Conservation (phyloP, 192 early-diverging fungal species). For the Powellomyces hirtus region DNA sequence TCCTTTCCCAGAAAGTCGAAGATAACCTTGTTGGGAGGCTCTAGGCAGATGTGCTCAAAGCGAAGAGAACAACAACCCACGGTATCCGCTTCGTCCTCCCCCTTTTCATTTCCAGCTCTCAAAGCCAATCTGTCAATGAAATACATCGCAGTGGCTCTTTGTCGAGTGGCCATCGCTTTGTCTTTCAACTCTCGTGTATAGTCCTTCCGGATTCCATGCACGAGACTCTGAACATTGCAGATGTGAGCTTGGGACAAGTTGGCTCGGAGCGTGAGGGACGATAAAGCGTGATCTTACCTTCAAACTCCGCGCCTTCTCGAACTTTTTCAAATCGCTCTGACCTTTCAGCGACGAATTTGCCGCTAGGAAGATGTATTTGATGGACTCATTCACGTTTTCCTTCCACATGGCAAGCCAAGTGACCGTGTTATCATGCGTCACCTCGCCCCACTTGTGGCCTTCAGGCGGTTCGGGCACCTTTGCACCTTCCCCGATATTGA, state of each 20-base stretch:
- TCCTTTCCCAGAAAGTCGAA: constrained; percentile 99
- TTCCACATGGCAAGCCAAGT: constrained; percentile 99
- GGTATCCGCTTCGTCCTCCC: constrained; percentile 96
- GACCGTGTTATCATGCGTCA: constrained; percentile 87
- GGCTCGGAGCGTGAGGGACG: neutral
- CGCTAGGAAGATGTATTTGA: constrained; percentile 94
- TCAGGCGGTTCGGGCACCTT: constrained; percentile 76
- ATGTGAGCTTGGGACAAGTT: neutral
- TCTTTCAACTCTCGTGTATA: constrained; percentile 80
- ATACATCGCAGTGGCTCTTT: constrained; percentile 92
- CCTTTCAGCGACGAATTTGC: constrained; percentile 93
- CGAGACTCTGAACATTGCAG: constrained; percentile 19
- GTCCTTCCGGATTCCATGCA: constrained; percentile 70
- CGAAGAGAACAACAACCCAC: constrained; percentile 98
- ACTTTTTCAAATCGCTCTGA: constrained; percentile 93
- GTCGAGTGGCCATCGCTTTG: constrained; percentile 77
- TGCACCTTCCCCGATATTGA: constrained; percentile 82
- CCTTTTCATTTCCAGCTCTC: constrained; percentile 97
- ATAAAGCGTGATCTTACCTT: no score
- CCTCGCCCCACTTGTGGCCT: constrained; percentile 85
- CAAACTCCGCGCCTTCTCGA: constrained; percentile 88
- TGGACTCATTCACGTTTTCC: constrained; percentile 91
- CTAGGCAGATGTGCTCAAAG: constrained; percentile 84
- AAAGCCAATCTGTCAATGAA: constrained; percentile 92
- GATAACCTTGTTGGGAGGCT: constrained; percentile 77